phyloP scores from a whole-genome alignment of 1,139 yeast species.

The Yamadazyma buinensis region DNA sequence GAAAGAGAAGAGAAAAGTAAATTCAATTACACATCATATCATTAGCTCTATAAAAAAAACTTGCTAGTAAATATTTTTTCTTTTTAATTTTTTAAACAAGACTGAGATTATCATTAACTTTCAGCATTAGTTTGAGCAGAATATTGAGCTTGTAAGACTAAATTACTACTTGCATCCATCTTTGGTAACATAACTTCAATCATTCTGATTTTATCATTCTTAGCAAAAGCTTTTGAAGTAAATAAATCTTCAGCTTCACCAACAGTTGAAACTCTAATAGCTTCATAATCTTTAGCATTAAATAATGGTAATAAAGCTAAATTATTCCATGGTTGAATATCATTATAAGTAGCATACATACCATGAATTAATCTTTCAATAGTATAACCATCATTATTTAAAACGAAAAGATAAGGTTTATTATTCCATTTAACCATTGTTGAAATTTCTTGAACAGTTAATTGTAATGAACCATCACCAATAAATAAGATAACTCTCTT shows the following conservation, averaged over 20 bases:
- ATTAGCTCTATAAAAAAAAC: too few species aligned
- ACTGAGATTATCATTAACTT: constrained; percentile 4
- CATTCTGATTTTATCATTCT: constrained; percentile 65
- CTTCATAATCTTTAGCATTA: constrained; percentile 61
- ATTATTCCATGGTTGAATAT: constrained; percentile 82
- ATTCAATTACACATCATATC: background rate
- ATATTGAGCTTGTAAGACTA: constrained; percentile 68
- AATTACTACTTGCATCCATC: constrained; percentile 77
- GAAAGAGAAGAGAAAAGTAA: too few species aligned
- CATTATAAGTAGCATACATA: constrained; percentile 68
- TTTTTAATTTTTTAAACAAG: too few species aligned
- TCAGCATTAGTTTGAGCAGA: constrained; percentile 63
- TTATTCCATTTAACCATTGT: constrained; percentile 78
- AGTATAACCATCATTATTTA: constrained; percentile 86
- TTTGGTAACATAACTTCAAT: constrained; percentile 76
- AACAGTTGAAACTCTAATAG: constrained; percentile 53
- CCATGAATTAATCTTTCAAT: constrained; percentile 89
- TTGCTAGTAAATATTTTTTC: too few species aligned
- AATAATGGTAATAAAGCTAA: constrained; percentile 63
- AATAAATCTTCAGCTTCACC: constrained; percentile 67
- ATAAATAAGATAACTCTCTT: constrained; percentile 78
- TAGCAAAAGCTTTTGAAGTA: constrained; percentile 49
- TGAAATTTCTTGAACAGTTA: constrained; percentile 84
- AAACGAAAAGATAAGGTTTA: constrained; percentile 75
- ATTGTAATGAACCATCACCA: constrained; percentile 88